These are phyloP conservation scores for Tulasnella sp. DNA, from an alignment of 768 basidiomycete genomes.

Conservation along the genomic window DNA sequence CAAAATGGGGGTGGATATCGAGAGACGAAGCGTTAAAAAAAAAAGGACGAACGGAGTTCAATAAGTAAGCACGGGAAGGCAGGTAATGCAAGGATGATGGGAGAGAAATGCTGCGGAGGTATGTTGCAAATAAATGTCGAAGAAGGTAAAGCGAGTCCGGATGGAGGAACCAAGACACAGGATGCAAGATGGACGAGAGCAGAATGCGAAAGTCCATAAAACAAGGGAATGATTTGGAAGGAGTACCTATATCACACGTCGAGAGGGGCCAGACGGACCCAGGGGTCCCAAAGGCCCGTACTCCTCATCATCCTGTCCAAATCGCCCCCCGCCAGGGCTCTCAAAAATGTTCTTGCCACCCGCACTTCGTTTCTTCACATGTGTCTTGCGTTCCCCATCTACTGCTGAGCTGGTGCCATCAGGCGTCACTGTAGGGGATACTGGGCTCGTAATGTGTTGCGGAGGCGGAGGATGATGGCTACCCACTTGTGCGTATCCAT, in stretches of 20 bases:
- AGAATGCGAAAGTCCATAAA: not conserved
- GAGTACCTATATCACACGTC: not conserved
- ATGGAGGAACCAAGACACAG: not conserved
- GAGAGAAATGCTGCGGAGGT: not conserved
- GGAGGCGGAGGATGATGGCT: not conserved
- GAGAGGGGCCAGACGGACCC: not conserved
- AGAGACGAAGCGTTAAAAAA: not conserved
- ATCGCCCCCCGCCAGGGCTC: not conserved
- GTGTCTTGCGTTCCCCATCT: slow-evolving; percentile 34
- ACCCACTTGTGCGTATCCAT: slow-evolving; percentile 11
- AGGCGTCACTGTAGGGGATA: slow-evolving; percentile 36
- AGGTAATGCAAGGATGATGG: not conserved
- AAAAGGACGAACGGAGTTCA: not conserved
- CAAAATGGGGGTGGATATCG: not conserved
- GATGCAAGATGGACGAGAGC: not conserved
- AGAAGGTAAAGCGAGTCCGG: not conserved
- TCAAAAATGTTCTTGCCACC: slow-evolving; percentile 15
- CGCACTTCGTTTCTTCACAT: slow-evolving; percentile 36
- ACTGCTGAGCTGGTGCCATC: slow-evolving; percentile 35
- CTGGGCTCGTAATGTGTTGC: slow-evolving; percentile 25
- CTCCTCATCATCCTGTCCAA: not conserved
- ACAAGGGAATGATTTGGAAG: not conserved
- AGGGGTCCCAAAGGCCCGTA: slow-evolving; percentile 14
- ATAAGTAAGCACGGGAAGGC: not conserved
- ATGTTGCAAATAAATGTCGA: not conserved